Conservation (phyloP, 495 filamentous ascomycete genomes). For the Neurospora sp. region DNA sequence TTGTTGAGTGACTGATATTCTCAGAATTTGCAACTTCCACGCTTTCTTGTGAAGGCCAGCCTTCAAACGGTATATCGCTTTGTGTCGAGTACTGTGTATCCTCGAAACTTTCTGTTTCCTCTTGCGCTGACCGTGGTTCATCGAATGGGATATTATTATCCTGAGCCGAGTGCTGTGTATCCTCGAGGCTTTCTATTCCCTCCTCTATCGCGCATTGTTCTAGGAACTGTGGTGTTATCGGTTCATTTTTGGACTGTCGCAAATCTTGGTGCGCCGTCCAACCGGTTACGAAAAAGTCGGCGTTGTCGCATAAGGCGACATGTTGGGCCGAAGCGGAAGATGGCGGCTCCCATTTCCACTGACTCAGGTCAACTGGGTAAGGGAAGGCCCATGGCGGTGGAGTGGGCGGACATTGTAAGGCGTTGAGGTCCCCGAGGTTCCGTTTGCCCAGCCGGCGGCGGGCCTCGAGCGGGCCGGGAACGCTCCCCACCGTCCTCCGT, state of each 20-base stretch:
- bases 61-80: neutral
- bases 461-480: constrained; percentile 42
- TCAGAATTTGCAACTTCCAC: neutral
- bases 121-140: neutral
- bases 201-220: neutral
- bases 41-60: neutral
- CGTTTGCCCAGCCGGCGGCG: constrained; percentile 42
- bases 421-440: constrained; percentile 35
- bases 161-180: neutral
- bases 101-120: neutral
- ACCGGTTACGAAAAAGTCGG: neutral
- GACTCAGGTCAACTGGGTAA: constrained; percentile 26
- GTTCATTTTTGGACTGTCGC: neutral
- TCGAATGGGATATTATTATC: neutral
- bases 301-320: neutral
- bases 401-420: constrained; percentile 23
- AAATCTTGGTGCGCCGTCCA: neutral
- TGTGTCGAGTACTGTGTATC: neutral
- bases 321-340: constrained; percentile 4
- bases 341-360: constrained; percentile 43
- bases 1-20: neutral
- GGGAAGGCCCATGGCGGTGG: constrained; percentile 32
- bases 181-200: neutral
- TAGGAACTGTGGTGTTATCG: neutral
- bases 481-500: constrained; percentile 19